Percentiles rank a stretch among this genome's conserved stretches.
These are phyloP conservation scores for Vanrija humicola DNA, from an alignment of 1,284 basidiomycete species.

Conservation along the genomic window DNA sequence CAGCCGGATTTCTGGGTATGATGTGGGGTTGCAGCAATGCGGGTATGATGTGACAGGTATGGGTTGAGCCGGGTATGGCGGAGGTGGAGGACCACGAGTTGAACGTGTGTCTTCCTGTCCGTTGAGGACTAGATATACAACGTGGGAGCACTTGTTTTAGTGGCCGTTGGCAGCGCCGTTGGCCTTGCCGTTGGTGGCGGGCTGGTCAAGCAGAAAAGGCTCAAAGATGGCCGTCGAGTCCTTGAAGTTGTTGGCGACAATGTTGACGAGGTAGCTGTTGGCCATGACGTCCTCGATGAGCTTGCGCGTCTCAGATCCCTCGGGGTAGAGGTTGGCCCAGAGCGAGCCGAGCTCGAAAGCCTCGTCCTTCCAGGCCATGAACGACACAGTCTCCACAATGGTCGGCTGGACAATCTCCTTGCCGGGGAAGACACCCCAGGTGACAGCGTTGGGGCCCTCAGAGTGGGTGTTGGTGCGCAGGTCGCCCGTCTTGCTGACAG, in stretches of 20 bases:
- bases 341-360: conserved; percentile 92
- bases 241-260: conserved; percentile 96
- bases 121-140: not conserved
- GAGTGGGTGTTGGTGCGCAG: conserved; percentile 91
- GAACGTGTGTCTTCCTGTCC: not conserved
- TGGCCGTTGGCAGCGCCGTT: conserved; percentile 7
- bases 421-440: conserved; percentile 98
- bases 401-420: conserved; percentile 98
- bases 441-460: conserved; percentile 96
- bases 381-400: conserved; percentile 79
- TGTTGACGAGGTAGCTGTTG: conserved; percentile 83
- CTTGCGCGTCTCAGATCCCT: conserved; percentile 67
- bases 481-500: conserved; percentile 69
- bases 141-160: not conserved
- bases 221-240: conserved; percentile 77
- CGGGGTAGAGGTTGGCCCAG: conserved; percentile 87
- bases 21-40: not conserved
- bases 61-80: not conserved
- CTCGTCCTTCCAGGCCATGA: conserved; percentile 64
- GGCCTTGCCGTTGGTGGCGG: conserved; percentile 1
- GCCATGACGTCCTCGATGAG: conserved; percentile 78
- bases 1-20: too few relatives aligned
- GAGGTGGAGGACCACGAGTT: not conserved
- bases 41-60: not conserved
- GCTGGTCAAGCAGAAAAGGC: conserved; percentile 61